These are phyloP conservation scores for Didymellaceae sp. DNA, from an alignment of 2,329 filamentous ascomycete genomes.

Conservation along the genomic window DNA sequence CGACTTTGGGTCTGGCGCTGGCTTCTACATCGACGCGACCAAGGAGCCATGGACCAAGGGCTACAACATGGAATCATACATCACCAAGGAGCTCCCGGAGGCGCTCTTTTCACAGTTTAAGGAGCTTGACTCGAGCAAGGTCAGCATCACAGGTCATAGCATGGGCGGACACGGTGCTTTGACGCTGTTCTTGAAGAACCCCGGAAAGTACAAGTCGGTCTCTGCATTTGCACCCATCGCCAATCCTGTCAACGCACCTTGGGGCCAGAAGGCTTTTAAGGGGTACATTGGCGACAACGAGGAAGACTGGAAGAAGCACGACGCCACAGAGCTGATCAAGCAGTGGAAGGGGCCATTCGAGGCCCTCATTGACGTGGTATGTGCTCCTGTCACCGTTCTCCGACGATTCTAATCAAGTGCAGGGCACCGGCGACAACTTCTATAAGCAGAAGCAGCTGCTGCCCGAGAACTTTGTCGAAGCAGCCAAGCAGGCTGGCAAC, in stretches of 20 bases:
- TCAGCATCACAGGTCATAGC: slow-evolving; percentile 90
- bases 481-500: slow-evolving; percentile 76
- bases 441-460: slow-evolving; percentile 93
- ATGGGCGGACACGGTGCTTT: slow-evolving; percentile 98
- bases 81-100: slow-evolving; percentile 84
- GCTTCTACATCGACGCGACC: slow-evolving; percentile 93
- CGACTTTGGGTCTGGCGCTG: slow-evolving; percentile 91
- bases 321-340: slow-evolving; percentile 88
- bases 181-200: slow-evolving; percentile 90
- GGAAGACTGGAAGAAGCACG: slow-evolving; percentile 83
- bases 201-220: slow-evolving; percentile 85
- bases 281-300: slow-evolving; percentile 85
- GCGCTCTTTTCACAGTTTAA: slow-evolving; percentile 75
- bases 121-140: slow-evolving; percentile 71
- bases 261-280: slow-evolving; percentile 93
- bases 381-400: slow-evolving; percentile 43
- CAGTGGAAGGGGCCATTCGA: slow-evolving; percentile 75
- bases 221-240: slow-evolving; percentile 89
- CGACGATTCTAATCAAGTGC: slow-evolving; percentile 8
- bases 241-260: slow-evolving; percentile 85
- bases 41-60: slow-evolving; percentile 73
- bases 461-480: slow-evolving; percentile 88
- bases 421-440: slow-evolving; percentile 94
- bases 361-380: slow-evolving; percentile 83
- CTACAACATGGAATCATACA: slow-evolving; percentile 96